These are phyloP conservation scores for Amylocarpus encephaloides DNA, from an alignment of 2,329 filamentous ascomycete genomes.

Conservation along the genomic window DNA sequence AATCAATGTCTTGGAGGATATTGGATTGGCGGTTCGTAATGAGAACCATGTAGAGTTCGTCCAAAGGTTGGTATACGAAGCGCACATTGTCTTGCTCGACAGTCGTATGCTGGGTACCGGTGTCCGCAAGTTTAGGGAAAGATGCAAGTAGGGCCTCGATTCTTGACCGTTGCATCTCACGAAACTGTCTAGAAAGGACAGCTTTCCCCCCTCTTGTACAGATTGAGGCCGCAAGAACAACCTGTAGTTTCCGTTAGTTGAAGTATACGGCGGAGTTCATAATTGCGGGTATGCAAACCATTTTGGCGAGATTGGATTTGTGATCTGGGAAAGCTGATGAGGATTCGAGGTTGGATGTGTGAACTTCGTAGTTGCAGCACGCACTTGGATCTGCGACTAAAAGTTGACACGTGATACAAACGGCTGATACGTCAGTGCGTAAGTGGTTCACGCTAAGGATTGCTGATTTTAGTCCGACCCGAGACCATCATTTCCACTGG, in stretches of 20 bases:
- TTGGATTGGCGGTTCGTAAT: slow-evolving; percentile 99
- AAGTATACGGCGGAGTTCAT: background rate
- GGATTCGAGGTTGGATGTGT: too few relatives aligned
- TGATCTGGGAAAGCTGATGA: background rate
- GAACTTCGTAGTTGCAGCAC: too few relatives aligned
- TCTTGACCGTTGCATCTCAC: slow-evolving; percentile 93
- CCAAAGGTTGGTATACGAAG: slow-evolving; percentile 97
- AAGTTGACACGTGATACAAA: too few relatives aligned
- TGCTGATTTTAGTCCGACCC: too few relatives aligned
- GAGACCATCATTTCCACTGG: too few relatives aligned
- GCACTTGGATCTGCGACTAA: too few relatives aligned
- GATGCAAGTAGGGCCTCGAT: slow-evolving; percentile 95
- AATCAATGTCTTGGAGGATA: slow-evolving; percentile 98
- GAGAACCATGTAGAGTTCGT: slow-evolving; percentile 99
- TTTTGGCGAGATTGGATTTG: slow-evolving; percentile 10
- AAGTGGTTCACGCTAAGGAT: too few relatives aligned
- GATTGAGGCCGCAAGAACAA: slow-evolving; percentile 97
- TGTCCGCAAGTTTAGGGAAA: slow-evolving; percentile 95
- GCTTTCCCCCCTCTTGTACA: slow-evolving; percentile 98
- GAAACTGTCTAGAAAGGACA: slow-evolving; percentile 94
- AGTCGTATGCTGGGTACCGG: slow-evolving; percentile 93
- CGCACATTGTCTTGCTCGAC: slow-evolving; percentile 99
- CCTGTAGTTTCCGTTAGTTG: slow-evolving; percentile 45
- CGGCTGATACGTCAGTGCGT: too few relatives aligned
- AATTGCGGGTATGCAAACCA: slow-evolving; percentile 10